Evolutionary conservation across 331 rosid genomes (phyloP), one percentile per base, ranked within the genome.

Genomic region (Ulmus americana): DNA sequence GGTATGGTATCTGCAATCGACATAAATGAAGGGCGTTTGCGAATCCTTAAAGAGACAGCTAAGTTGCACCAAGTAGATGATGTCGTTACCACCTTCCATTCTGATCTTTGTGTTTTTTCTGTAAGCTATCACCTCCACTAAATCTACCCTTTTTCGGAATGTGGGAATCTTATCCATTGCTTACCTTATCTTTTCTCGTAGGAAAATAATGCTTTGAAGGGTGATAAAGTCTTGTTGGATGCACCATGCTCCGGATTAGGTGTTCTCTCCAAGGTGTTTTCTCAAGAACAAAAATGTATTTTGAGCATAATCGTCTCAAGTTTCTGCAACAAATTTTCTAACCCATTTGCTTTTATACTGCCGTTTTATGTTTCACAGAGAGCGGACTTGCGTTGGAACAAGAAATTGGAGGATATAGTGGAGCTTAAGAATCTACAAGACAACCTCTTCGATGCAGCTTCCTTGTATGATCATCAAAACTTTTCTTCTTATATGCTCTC

Each of bases 181-280:
- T 51, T 70, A 71, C 59, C 63, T 59, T 57, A 13, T 70, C 59
- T 59, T 76, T 73, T 70, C 70, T 76, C 61, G 38, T 70, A 90
- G 97, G 84, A 87, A 9, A 68, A 72, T 0, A 70, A 66, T 63
- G 68, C 77, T 5, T 79, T 79, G 59, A 81, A 76, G 71, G 73
- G 81, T 58, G 73, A 83, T 74, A 87, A 87, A 82, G 97, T 90
- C 80, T 81, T 90, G 76, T 74, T 90, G 88, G 97, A 90, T 41
- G 85, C 84, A 60, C 97, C 95, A 41, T 90, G 97, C 71, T 87
- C 95, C 46, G 97, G 97, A 53, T 68, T 90, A 52, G 95, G 97
- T 43, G 97, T 90, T 81, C 97, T 90, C 73, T 86, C 97, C 55
- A 90, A 90, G 97, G 97, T 83, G 64, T 68, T 61, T 78, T 22